A percentile compares a stretch with the other conserved stretches of the same genome.
Conservation (phyloP, 2,329 filamentous ascomycete genomes). For the Juglanconis oblonga region DNA sequence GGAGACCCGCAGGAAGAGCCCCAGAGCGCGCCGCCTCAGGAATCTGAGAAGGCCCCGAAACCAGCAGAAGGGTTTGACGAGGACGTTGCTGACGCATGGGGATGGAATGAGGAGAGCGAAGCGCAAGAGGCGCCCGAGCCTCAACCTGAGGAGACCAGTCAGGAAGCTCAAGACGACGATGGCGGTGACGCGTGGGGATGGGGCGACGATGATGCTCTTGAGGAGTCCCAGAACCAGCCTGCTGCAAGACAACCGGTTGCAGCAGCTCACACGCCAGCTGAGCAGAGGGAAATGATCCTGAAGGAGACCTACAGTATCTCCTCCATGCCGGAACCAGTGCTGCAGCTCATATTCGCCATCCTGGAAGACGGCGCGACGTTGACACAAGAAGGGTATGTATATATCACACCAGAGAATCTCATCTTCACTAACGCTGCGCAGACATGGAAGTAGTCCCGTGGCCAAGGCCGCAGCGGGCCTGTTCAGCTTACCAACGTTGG, state of each 20-base stretch:
- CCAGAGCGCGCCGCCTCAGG: slow-evolving; percentile 4
- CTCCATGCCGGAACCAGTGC: slow-evolving; percentile 76
- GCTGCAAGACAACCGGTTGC: slow-evolving; percentile 15
- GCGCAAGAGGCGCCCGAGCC: slow-evolving; percentile 22
- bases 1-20: slow-evolving; percentile 40
- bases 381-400: slow-evolving; percentile 44
- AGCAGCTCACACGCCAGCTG: slow-evolving; percentile 19
- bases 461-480: slow-evolving; percentile 66
- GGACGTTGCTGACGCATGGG: slow-evolving; percentile 35
- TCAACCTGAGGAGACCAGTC: slow-evolving; percentile 21
- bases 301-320: slow-evolving; percentile 87
- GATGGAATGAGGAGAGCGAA: slow-evolving; percentile 30
- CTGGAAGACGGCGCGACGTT: slow-evolving; percentile 61
- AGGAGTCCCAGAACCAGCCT: slow-evolving; percentile 26
- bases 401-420: neutral
- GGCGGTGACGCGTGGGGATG: slow-evolving; percentile 77
- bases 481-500: slow-evolving; percentile 68
- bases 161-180: slow-evolving; percentile 29
- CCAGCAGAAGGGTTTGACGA: slow-evolving; percentile 29
- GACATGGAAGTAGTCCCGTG: slow-evolving; percentile 53
- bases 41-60: slow-evolving; percentile 19
- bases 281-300: slow-evolving; percentile 67
- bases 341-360: slow-evolving; percentile 61
- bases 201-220: slow-evolving; percentile 62
- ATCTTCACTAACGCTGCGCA: slow-evolving; percentile 21